Conservation (phyloP, 345 rosid species). For the Linum trigynum region DNA sequence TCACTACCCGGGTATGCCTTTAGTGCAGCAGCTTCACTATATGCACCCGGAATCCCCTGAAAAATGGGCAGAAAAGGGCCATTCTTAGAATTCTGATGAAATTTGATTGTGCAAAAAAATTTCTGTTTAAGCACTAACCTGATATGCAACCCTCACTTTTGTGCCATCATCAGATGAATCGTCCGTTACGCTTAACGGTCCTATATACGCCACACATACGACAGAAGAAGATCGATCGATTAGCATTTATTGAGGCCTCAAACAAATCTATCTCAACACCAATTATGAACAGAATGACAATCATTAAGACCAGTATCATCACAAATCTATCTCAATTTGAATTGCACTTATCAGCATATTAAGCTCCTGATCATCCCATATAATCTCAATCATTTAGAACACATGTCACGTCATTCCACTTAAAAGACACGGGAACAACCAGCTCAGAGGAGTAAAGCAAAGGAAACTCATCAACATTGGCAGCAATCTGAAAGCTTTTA, state of each 20-base stretch:
- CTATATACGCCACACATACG: slow-evolving; percentile 33
- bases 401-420: too few species aligned
- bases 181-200: slow-evolving; percentile 53
- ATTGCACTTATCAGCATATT: too few species aligned
- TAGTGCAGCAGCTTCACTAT: slow-evolving; percentile 84
- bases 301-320: background rate
- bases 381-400: too few species aligned
- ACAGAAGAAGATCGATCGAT: slow-evolving; percentile 3
- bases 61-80: slow-evolving; percentile 22
- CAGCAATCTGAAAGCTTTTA: background rate
- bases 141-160: slow-evolving; percentile 72
- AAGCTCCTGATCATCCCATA: too few species aligned
- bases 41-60: slow-evolving; percentile 87
- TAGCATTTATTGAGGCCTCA: background rate
- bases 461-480: too few species aligned
- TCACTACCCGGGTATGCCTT: slow-evolving; percentile 83
- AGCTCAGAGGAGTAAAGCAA: too few species aligned
- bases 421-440: too few species aligned
- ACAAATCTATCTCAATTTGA: background rate
- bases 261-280: background rate
- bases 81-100: slow-evolving; percentile 12
- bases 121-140: slow-evolving; percentile 38
- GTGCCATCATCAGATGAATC: slow-evolving; percentile 36
- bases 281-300: background rate
- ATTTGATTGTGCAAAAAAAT: slow-evolving; percentile 9